phyloP scores from a whole-genome alignment of 2,329 filamentous ascomycete genomes.

The Pseudogymnoascus pannorum region DNA sequence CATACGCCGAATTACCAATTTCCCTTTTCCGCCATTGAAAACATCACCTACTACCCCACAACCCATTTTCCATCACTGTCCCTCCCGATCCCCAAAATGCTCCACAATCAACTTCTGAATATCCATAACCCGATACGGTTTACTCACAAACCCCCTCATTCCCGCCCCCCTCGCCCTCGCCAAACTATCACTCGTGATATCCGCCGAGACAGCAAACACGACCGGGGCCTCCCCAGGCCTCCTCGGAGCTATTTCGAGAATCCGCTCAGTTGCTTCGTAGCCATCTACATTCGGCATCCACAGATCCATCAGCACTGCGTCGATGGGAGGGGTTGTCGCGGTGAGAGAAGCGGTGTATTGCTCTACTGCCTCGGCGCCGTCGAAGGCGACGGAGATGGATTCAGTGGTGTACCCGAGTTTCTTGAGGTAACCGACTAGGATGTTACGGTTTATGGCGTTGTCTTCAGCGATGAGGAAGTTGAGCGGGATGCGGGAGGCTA shows the following conservation, averaged over 20 bases:
- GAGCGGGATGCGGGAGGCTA: constrained; percentile 53
- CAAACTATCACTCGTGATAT: constrained; percentile 45
- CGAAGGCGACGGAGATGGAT: constrained; percentile 54
- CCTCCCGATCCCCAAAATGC: constrained; percentile 17
- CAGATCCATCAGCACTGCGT: constrained; percentile 65
- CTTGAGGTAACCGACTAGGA: constrained; percentile 58
- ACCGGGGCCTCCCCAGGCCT: constrained; percentile 30
- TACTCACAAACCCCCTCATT: constrained; percentile 49
- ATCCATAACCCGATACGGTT: constrained; percentile 47
- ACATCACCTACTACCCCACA: background rate
- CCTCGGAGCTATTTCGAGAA: constrained; percentile 35
- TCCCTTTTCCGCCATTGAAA: background rate
- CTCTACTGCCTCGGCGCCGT: constrained; percentile 60
- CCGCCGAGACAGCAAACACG: constrained; percentile 48
- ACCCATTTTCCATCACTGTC: background rate
- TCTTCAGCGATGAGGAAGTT: constrained; percentile 66
- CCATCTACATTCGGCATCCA: constrained; percentile 73
- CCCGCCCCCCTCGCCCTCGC: constrained; percentile 42
- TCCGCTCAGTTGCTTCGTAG: constrained; percentile 59
- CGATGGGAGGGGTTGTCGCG: constrained; percentile 35
- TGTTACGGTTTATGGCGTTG: constrained; percentile 63
- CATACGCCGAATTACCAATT: background rate
- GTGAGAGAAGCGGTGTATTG: constrained; percentile 44
- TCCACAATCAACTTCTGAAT: constrained; percentile 43
- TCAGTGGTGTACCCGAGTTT: constrained; percentile 56